Conservation (phyloP, 2,329 filamentous ascomycete genomes). For the Xylogone sp. region DNA sequence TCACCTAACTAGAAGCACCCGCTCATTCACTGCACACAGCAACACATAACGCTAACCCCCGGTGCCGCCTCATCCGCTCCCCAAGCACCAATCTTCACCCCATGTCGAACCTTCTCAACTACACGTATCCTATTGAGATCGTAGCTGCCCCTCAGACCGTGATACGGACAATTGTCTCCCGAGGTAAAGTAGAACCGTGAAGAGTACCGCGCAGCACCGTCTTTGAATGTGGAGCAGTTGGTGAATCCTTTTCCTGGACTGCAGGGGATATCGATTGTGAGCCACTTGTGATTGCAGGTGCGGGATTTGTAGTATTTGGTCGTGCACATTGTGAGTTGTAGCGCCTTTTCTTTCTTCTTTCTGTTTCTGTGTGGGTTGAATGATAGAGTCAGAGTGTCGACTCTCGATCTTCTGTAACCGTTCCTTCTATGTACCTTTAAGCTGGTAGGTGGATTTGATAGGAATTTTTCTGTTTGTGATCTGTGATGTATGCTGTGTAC, state of each 20-base stretch:
- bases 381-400: too few relatives aligned
- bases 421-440: too few relatives aligned
- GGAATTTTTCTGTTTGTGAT: too few relatives aligned
- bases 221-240: conserved; percentile 10
- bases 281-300: conserved; percentile 11
- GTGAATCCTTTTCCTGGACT: conserved; percentile 10
- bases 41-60: background rate
- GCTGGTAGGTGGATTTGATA: too few relatives aligned
- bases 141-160: conserved; percentile 10
- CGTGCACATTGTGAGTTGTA: conserved; percentile 15
- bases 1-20: too few relatives aligned
- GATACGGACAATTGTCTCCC: conserved; percentile 8
- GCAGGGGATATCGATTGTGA: conserved; percentile 10
- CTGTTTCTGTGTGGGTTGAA: too few relatives aligned
- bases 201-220: background rate
- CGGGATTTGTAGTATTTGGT: conserved; percentile 8
- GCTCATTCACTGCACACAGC: background rate
- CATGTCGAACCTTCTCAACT: conserved; percentile 7
- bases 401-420: too few relatives aligned
- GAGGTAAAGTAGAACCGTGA: background rate
- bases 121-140: conserved; percentile 12
- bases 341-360: too few relatives aligned
- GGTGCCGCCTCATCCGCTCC: background rate
- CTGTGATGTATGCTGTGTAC: too few relatives aligned
- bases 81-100: background rate